Base-by-base conservation (phyloP, 768 basidiomycete genomes). In the Pisolithus marmoratus region DNA sequence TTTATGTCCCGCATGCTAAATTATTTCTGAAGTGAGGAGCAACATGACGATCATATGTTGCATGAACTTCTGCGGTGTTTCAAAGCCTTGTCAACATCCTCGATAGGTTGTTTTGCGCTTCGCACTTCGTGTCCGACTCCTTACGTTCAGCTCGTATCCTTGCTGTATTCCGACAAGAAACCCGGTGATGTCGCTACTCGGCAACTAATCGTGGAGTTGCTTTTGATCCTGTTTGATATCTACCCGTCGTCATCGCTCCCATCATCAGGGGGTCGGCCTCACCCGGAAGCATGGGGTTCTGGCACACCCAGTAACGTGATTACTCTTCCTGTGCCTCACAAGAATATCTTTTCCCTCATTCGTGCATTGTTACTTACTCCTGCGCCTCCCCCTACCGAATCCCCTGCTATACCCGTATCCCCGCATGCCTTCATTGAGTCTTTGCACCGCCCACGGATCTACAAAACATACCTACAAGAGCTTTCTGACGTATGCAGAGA, bases 131-230 rank as follows among this genome's bases (percentile, higher is more conserved):
- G 87, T 52, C 94, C 94, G 1, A 83, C 86, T 0, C 96, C 95
- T 1, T 97, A 92, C 65, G 75, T 78, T 4, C 88, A 94, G 55
- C 76, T 99, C 26, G 77, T 94, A 17, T 72, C 83, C 8, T 78
- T 98, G 15, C 75, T 98, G 2, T 98, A 91, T 68, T 95, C 94
- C 4, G 95, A 98, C 74, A 98, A 98, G 75, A 96, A 94, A 65
- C 96, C 96, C 0, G 96, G 96, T 41, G 96, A 99, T 37, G 76
- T 98, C 8, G 81, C 84, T 4, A 87, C 90, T 5, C 83, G 94
- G 31, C 92, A 94, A 61, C 80, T 97, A 50, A 94, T 99, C 36
- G 72, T 89, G 40, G 96, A 98, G 49, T 74, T 99, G 15, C 74
- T 97, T 45, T 74, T 85, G n/a, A 76, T 87, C 51, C 74, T 97